Evolutionary conservation across 331 rosid genomes (phyloP), one percentile per base, ranked within the genome.

Genomic region (Cydonia oblonga): DNA sequence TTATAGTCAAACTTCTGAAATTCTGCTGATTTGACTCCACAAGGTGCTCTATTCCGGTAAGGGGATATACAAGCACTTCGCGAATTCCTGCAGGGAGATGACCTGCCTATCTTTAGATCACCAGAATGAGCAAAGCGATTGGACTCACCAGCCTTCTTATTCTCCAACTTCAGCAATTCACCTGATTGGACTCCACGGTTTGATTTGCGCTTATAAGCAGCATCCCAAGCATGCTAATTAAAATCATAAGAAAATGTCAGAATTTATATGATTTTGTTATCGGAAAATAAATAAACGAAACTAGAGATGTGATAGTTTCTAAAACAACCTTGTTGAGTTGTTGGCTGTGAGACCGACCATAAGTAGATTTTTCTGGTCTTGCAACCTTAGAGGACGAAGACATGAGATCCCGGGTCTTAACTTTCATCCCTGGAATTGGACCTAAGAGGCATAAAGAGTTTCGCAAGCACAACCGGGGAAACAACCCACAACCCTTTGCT

Each of bases 401-500:
- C 68, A 68, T 60, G 44, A 81, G 51, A 67, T 68, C 51, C 74
- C 79, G 81, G 19, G 80, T 77, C 81, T 76, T 86, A 49, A 81
- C 32, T 81, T 87, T 88, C 85, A 88, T 56, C 20, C 87, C 96
- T 0, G 92, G 83, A 69, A 86, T 66, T 72, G 93, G 89, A 81
- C 76, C 83, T 71, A 95, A 63, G 75, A 84, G 79, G 83, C 89
- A 82, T 69, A 89, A 76, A 19, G 98, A 89, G 77, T 84, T 91
- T 81, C 86, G 83, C 24, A 91, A 44, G 80, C 86, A 83, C 53
- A 91, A 79, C 33, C 84, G 72, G 7, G 96, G 85, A 65, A 95
- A 75, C 58, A 95, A 53, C 14, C 97, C 96, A 28, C 99, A 91
- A 69, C 99, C 97, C 86, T 87, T 89, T 12, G 85, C 78, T 67